Percentiles rank a stretch among this genome's conserved stretches.
Evolutionary conservation across 2,329 filamentous ascomycete species (phyloP).

Genomic region (Cadophora malorum): DNA sequence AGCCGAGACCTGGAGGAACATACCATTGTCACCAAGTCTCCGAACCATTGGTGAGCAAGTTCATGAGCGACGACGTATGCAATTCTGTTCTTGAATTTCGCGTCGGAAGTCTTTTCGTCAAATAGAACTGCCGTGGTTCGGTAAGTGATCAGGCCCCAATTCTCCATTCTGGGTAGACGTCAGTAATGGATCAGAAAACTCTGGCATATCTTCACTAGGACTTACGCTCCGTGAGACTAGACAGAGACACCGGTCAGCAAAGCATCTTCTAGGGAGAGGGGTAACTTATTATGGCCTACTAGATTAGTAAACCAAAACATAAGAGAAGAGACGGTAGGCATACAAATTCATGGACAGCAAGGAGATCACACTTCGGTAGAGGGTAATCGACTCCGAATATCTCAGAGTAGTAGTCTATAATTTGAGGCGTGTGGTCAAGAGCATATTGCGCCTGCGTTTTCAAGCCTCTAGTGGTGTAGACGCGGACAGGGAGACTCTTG

Average conservation of each 20-base stretch:
- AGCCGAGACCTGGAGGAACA: neutral
- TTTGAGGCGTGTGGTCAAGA: constrained; percentile 87
- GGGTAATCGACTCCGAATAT: constrained; percentile 94
- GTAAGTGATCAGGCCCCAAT: constrained; percentile 94
- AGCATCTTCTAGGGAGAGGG: neutral
- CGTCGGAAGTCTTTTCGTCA: constrained; percentile 89
- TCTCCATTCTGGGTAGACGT: constrained; percentile 55
- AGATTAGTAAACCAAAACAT: constrained; percentile 9
- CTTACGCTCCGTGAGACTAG: constrained; percentile 74
- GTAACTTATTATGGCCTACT: constrained; percentile 24
- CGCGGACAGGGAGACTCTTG: constrained; percentile 87
- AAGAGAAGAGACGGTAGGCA: constrained; percentile 44
- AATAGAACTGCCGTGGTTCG: constrained; percentile 95
- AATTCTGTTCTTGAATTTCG: constrained; percentile 88
- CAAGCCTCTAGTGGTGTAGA: constrained; percentile 94
- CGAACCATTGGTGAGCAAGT: constrained; percentile 95
- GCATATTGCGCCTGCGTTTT: constrained; percentile 92
- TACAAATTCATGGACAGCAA: constrained; percentile 92
- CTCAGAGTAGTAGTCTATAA: constrained; percentile 96
- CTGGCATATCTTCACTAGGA: neutral
- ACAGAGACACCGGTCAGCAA: constrained; percentile 50
- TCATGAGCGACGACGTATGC: constrained; percentile 99
- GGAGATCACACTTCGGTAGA: constrained; percentile 86
- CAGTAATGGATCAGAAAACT: neutral
- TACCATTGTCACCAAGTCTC: constrained; percentile 88